Conservation (phyloP, 2,329 filamentous ascomycete species). For the Phyllosticta citrichinensis region DNA sequence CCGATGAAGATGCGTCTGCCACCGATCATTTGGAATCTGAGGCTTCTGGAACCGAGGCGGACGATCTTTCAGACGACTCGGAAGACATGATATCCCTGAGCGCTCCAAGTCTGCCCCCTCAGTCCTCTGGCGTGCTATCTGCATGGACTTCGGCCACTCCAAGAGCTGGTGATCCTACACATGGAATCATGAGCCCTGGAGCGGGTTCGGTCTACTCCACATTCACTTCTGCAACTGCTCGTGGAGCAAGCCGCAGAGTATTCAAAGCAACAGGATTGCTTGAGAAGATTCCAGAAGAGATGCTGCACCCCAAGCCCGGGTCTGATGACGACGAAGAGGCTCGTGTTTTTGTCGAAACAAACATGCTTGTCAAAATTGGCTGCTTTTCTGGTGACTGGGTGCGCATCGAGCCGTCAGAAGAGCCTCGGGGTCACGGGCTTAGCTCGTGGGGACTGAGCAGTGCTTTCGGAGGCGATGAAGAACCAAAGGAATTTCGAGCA, state of each 20-base stretch:
- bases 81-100: slow-evolving; percentile 90
- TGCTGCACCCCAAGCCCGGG: slow-evolving; percentile 74
- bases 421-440: slow-evolving; percentile 58
- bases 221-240: slow-evolving; percentile 74
- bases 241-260: slow-evolving; percentile 61
- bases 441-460: slow-evolving; percentile 55
- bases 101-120: slow-evolving; percentile 67
- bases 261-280: slow-evolving; percentile 78
- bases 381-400: slow-evolving; percentile 99
- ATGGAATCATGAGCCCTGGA: slow-evolving; percentile 63
- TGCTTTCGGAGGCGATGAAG: slow-evolving; percentile 52
- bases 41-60: slow-evolving; percentile 54
- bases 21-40: slow-evolving; percentile 44
- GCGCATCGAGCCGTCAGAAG: slow-evolving; percentile 65
- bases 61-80: slow-evolving; percentile 79
- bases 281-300: slow-evolving; percentile 59
- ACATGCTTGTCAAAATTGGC: slow-evolving; percentile 74
- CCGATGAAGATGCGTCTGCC: slow-evolving; percentile 26
- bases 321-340: slow-evolving; percentile 80
- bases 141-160: slow-evolving; percentile 74
- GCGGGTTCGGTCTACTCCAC: slow-evolving; percentile 75
- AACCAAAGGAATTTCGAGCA: slow-evolving; percentile 61
- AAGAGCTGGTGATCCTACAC: slow-evolving; percentile 59
- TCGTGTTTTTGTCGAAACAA: slow-evolving; percentile 82
- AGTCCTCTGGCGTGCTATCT: slow-evolving; percentile 68